Evolutionary conservation across 2,329 filamentous ascomycete genomes (phyloP), one percentile per base, ranked within the genome.

Genomic region (Paecilomyces niveus): DNA sequence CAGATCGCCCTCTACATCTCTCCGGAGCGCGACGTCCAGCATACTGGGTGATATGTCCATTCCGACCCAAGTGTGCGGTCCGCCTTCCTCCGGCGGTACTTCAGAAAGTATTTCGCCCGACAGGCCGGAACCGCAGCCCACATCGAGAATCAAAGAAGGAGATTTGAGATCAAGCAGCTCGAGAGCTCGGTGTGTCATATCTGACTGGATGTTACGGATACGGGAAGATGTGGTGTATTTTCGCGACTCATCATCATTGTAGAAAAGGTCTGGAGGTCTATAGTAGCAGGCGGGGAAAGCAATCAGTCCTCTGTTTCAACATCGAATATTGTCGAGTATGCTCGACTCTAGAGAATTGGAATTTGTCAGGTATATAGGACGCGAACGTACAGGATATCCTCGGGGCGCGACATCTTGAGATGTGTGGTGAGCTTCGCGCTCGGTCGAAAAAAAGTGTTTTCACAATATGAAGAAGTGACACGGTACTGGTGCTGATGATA

Each of bases 221-320:
- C 94, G 91, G 3, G 92, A 96, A 63, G 87, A 93, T 3, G 93
- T 97, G 8, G 94, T 97, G 81, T 99, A 99, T 81, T 97, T 97
- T 73, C 90, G 89, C 32, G 94, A 93, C 81, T 97, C 93, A 74
- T 83, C 82, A 78, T 97, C 93, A 81, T 97, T 89, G 83, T 99
- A 99, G 81, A 96, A 95, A 71, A 97, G 88, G 78, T 99, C 94
- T 64, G 94, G 93, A 55, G 92, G 90, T 72, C 91, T 95, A 73
- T 54, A 55, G 10, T 2, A 32, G 22, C 13, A 49, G 4, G 10
- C n/a, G n/a, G n/a, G 22, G 22, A 50, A 58, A 39, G 61, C 60
- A 66, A 64, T 71, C 60, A 73, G 68, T 64, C 58, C 56, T 59
- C 58, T 32, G 33, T 61, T 21, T 55, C 32, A 10, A 60, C 54